Base-by-base conservation (phyloP, 2,329 filamentous ascomycete species). In the Dissoconium aciculare region DNA sequence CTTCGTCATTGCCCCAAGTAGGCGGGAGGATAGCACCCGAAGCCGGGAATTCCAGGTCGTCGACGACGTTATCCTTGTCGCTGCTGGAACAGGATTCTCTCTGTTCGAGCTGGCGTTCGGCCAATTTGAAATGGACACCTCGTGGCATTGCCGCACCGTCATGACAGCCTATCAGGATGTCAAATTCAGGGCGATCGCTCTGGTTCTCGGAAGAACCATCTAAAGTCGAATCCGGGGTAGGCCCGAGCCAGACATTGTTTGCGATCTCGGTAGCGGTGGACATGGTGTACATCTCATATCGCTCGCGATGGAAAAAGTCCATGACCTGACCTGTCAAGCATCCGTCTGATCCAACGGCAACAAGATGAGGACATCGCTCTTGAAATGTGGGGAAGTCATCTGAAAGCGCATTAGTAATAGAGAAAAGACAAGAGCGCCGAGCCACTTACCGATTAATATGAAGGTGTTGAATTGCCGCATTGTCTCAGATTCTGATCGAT, bases 221-320 rank as follows among this genome's bases (percentile, higher is more conserved):
- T 44, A 46, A 66, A 1, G 66, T 60, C 2, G 69, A 64, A 41
- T 91, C 81, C 1, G 84, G 83, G 0, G 83, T 89, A 2, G 83
- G 81, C 0, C 89, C 89, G 36, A 94, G 64, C 69, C 78, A 95
- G 15, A 95, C 82, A 50, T 94, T 94, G 42, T 71, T 67, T 31
- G 81, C 75, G 39, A 95, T 92, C 53, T 93, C 80, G 0, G 84
- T 84, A 3, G 85, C 78, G 45, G 73, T 73, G 8, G 87, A 85
- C 87, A 95, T 94, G 36, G 68, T 68, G 54, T 80, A 84, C 87
- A 98, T 95, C 58, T 98, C 89, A 29, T 71, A 58, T 34, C 85
- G 70, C 55, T 98, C 89, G 60, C 83, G 82, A 44, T 80, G 76
- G 51, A 82, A 81, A 52, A 98, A 89, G 54, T 95, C 85, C 47